Evolutionary conservation across 495 filamentous ascomycete genomes (phyloP), one percentile per base, ranked within the genome.

Genomic region (Aspergillus cavernicola): DNA sequence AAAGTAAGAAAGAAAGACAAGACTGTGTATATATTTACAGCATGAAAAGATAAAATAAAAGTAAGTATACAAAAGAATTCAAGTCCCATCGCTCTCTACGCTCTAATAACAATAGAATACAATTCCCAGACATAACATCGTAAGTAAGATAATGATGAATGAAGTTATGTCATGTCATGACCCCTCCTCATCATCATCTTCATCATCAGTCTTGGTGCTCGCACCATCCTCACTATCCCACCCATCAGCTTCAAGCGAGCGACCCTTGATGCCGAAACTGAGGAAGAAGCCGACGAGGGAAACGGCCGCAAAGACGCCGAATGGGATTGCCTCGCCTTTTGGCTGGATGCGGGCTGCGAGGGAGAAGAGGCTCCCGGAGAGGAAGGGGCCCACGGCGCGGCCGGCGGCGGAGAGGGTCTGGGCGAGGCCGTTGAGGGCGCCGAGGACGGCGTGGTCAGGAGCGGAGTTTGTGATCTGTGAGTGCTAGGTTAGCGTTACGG

Each of bases 321-420:
- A 97, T 3, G 87, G 81, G 15, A 96, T 67, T 6, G 79, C 82
- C 70, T 96, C 92, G n/a, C 92, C 92, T 58, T 89, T 92, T 1
- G 84, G 85, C 13, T 77, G 67, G 28, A 95, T 74, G 22, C 79
- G 73, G 0, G 82, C 83, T 0, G 86, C 81, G 1, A 88, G 67
- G 0, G 89, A 85, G 65, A 95, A 97, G 0, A 98, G 71, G 2
- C 83, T 82, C 1, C 93, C 93, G 0, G 89, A 89, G 4, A 96
- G 69, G 64, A 97, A 91, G 0, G 93, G 93, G 0, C 93, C 95
- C 0, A 88, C 78, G 26, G 92, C 89, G 42, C 93, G 83, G 19
- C 93, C 93, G 1, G 88, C 92, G 0, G 95, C 93, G 7, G 90
- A 93, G 2, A 98, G 81, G 0, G 90, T 95, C 68, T 98, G 93